phyloP scores from a whole-genome alignment of 2,329 filamentous ascomycete species.

The Aspergillus felis region DNA sequence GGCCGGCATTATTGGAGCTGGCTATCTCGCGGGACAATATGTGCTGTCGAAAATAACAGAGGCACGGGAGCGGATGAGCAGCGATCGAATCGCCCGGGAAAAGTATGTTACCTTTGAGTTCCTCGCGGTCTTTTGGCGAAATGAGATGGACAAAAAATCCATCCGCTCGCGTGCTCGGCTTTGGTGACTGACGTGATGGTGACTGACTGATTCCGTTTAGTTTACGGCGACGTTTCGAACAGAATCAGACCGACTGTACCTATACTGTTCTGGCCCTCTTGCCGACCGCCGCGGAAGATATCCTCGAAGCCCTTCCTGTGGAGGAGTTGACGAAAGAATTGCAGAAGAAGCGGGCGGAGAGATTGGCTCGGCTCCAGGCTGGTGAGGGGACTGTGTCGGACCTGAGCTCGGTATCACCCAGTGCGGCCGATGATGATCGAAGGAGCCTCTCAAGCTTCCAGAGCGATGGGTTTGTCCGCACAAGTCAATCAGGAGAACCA shows the following conservation, averaged over 20 bases:
- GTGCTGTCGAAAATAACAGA: constrained; percentile 86
- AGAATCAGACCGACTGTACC: constrained; percentile 98
- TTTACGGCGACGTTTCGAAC: constrained; percentile 90
- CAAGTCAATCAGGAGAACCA: constrained; percentile 68
- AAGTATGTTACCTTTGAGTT: constrained; percentile 60
- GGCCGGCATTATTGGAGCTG: constrained; percentile 79
- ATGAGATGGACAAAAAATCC: neutral
- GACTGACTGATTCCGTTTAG: constrained; percentile 44
- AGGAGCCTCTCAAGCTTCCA: constrained; percentile 71
- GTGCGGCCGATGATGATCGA: constrained; percentile 76
- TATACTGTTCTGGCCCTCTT: constrained; percentile 95
- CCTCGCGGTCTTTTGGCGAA: constrained; percentile 1
- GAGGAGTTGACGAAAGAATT: constrained; percentile 91
- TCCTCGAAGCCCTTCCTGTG: constrained; percentile 82
- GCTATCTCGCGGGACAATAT: constrained; percentile 92
- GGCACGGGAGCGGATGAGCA: constrained; percentile 92
- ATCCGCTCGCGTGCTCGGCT: constrained; percentile 10
- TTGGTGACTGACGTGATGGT: neutral
- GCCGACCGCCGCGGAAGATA: constrained; percentile 84
- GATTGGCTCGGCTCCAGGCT: constrained; percentile 55
- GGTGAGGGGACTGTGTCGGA: constrained; percentile 58
- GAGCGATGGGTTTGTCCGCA: constrained; percentile 78
- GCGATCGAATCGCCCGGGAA: constrained; percentile 91
- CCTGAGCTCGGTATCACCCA: constrained; percentile 56
- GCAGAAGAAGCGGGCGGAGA: constrained; percentile 83